phyloP scores from a whole-genome alignment of 164 flowering plant species.

The Piper longum region DNA sequence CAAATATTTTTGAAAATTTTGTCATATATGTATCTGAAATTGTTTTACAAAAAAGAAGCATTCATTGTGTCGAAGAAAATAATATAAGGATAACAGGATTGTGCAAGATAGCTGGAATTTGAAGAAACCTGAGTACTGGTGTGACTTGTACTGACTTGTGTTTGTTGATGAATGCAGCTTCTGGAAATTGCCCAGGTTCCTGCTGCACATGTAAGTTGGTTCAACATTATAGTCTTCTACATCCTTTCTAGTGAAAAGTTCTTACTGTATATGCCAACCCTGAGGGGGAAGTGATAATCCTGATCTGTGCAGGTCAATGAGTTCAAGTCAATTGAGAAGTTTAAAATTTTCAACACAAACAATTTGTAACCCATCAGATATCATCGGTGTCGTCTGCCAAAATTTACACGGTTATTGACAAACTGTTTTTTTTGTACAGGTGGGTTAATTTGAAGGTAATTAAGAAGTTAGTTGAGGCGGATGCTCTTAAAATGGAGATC shows the following conservation, averaged over 20 bases:
- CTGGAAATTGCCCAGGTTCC: constrained; percentile 87
- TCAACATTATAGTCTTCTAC: neutral
- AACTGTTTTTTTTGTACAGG: constrained; percentile 25
- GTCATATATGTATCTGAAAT: no score
- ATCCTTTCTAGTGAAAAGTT: neutral
- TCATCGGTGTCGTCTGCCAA: neutral
- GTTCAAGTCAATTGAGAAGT: constrained; percentile 89
- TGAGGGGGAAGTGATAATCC: no score
- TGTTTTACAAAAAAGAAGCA: no score
- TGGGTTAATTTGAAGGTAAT: constrained; percentile 95
- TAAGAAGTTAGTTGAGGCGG: constrained; percentile 82
- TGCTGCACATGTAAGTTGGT: constrained; percentile 60
- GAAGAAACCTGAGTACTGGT: neutral
- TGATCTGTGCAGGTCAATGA: constrained; percentile 47
- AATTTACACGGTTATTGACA: constrained; percentile 1
- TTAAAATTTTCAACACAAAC: constrained; percentile 92
- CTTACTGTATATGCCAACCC: neutral
- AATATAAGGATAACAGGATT: no score
- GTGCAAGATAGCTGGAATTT: no score
- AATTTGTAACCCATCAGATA: constrained; percentile 45
- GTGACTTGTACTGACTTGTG: neutral
- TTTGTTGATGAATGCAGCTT: constrained; percentile 43
- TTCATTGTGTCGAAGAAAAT: no score
- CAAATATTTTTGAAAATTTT: no score
- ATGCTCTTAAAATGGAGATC: constrained; percentile 92